These are phyloP conservation scores for Populus tomentosa DNA, from an alignment of 441 rosid genomes.

Conservation along the genomic window DNA sequence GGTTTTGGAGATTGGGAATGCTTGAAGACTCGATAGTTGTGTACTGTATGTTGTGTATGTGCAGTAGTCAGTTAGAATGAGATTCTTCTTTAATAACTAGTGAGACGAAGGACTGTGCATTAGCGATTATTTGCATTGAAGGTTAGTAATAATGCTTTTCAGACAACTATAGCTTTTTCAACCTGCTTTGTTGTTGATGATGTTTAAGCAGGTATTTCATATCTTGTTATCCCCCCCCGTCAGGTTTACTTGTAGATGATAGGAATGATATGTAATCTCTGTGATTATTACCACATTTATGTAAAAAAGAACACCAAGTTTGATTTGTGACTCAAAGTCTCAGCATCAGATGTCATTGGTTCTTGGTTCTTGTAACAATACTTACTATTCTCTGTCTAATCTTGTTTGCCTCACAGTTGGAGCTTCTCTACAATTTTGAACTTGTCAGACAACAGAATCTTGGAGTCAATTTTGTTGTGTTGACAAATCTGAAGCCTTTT, in stretches of 20 bases:
- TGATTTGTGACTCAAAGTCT: constrained; percentile 6
- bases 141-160: constrained; percentile 29
- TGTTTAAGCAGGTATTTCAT: constrained; percentile 20
- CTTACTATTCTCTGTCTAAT: not conserved
- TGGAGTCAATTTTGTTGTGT: not conserved
- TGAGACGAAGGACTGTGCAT: constrained; percentile 22
- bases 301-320: constrained; percentile 19
- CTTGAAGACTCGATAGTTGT: constrained; percentile 23
- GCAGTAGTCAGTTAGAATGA: constrained; percentile 41
- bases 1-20: constrained; percentile 6
- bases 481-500: too few species aligned
- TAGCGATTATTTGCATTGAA: constrained; percentile 30
- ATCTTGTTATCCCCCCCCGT: not conserved
- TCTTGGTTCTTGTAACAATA: not conserved
- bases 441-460: not conserved
- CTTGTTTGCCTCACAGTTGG: not conserved
- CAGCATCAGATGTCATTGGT: not conserved
- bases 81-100: constrained; percentile 43
- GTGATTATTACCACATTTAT: constrained; percentile 26
- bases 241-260: constrained; percentile 9
- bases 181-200: constrained; percentile 17
- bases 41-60: constrained; percentile 55
- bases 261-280: constrained; percentile 27
- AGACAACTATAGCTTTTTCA: constrained; percentile 9
- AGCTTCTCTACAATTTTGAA: not conserved